Conservation (phyloP, 176 grass and related monocot species). For the Pharus latifolius region DNA sequence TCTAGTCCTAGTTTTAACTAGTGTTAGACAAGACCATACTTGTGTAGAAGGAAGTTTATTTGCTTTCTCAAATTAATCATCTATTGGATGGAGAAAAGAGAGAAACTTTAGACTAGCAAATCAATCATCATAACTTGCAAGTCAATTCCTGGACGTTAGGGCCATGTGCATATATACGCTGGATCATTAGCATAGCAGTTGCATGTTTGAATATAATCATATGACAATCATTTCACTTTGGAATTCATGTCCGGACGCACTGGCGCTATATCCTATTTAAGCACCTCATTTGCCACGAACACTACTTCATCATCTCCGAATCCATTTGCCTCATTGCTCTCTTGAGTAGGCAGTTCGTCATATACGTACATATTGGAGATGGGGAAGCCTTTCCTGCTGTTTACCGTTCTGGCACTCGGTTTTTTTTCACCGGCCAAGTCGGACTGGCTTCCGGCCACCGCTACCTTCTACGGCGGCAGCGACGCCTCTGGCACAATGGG, state of each 20-base stretch:
- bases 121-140: neutral
- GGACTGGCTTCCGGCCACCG: conserved; percentile 3
- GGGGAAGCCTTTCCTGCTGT: neutral
- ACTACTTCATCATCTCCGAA: neutral
- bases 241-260: neutral
- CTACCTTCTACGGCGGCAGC: conserved; percentile 44
- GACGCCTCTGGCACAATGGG: conserved; percentile 48
- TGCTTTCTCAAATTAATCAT: neutral
- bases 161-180: conserved; percentile 15
- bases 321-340: neutral
- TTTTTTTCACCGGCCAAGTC: neutral
- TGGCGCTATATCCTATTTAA: conserved; percentile 1
- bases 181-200: neutral
- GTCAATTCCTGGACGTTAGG: neutral
- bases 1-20: neutral
- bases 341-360: too few species aligned
- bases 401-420: neutral
- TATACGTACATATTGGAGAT: too few species aligned
- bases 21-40: neutral
- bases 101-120: neutral
- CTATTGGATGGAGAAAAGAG: neutral
- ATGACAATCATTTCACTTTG: neutral
- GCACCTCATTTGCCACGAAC: neutral
- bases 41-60: neutral
- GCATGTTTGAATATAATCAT: neutral